phyloP scores from a whole-genome alignment of 2,329 filamentous ascomycete genomes.

The Colletotrichum orchidophilum region DNA sequence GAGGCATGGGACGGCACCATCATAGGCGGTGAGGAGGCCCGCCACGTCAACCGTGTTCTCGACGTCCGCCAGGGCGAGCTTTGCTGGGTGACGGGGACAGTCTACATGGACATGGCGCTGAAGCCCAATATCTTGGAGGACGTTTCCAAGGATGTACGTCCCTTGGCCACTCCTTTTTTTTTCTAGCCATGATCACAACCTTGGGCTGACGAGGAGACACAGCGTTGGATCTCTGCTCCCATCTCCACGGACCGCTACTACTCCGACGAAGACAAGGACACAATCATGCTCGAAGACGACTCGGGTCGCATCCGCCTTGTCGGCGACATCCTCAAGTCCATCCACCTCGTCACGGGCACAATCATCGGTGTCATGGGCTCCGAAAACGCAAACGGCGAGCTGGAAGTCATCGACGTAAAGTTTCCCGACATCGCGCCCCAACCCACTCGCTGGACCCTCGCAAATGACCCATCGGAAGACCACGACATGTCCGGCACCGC shows the following conservation, averaged over 20 bases:
- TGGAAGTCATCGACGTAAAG: conserved; percentile 90
- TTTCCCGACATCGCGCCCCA: conserved; percentile 88
- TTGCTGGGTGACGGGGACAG: conserved; percentile 93
- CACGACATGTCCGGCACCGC: conserved; percentile 65
- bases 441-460: conserved; percentile 79
- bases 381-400: conserved; percentile 90
- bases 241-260: conserved; percentile 81
- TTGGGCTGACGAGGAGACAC: conserved; percentile 1
- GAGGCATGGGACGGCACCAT: conserved; percentile 82
- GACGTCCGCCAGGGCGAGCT: conserved; percentile 95
- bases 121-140: conserved; percentile 98
- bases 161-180: not conserved
- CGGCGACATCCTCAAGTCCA: conserved; percentile 72
- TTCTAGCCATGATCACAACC: not conserved
- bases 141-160: conserved; percentile 85
- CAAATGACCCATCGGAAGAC: conserved; percentile 58
- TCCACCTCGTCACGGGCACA: conserved; percentile 88
- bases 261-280: conserved; percentile 65
- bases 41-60: conserved; percentile 85
- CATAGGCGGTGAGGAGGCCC: conserved; percentile 80
- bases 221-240: conserved; percentile 91
- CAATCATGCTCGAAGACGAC: conserved; percentile 94
- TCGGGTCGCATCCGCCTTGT: conserved; percentile 86
- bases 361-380: conserved; percentile 95
- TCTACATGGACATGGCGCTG: conserved; percentile 96